Evolutionary conservation across 2,329 filamentous ascomycete genomes (phyloP).

Genomic region (Aspergillus carbonarius): DNA sequence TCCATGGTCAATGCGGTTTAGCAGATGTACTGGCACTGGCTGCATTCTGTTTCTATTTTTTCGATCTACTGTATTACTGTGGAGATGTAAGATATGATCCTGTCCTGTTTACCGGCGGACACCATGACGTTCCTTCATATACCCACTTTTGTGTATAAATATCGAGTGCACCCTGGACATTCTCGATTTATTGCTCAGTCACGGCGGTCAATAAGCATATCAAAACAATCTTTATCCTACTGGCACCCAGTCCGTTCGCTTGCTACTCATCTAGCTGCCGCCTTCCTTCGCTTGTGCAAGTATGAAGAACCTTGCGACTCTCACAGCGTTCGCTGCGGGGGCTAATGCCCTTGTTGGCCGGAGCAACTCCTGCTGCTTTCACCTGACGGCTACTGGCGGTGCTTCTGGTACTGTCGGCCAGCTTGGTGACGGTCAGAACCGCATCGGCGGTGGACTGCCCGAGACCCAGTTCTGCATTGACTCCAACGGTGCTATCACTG

Average conservation of each 20-base stretch:
- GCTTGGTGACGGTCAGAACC: conserved; percentile 61
- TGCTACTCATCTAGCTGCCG: background rate
- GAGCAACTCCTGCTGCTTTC: conserved; percentile 52
- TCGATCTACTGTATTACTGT: conserved; percentile 6
- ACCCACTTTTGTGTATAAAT: conserved; percentile 26
- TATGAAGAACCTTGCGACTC: conserved; percentile 42
- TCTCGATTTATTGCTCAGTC: background rate
- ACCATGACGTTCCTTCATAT: conserved; percentile 15
- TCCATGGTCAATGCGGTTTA: conserved; percentile 17
- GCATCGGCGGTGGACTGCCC: conserved; percentile 52
- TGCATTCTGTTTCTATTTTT: conserved; percentile 19
- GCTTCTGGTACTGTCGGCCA: conserved; percentile 58
- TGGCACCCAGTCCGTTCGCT: conserved; percentile 14
- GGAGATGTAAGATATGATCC: conserved; percentile 9
- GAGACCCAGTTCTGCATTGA: conserved; percentile 57
- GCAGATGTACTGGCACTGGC: conserved; percentile 15
- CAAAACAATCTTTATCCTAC: conserved; percentile 6
- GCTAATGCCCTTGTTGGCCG: conserved; percentile 45
- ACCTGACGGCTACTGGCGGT: conserved; percentile 51
- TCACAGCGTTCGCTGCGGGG: conserved; percentile 41
- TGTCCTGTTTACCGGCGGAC: conserved; percentile 8
- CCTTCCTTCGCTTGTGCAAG: conserved; percentile 12
- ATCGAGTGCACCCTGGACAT: conserved; percentile 6
- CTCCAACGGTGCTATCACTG: conserved; percentile 54
- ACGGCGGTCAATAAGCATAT: background rate